Evolutionary conservation across 257 asterid species (phyloP), one percentile per base, ranked within the genome.

Genomic region (Solanum paucissectum): DNA sequence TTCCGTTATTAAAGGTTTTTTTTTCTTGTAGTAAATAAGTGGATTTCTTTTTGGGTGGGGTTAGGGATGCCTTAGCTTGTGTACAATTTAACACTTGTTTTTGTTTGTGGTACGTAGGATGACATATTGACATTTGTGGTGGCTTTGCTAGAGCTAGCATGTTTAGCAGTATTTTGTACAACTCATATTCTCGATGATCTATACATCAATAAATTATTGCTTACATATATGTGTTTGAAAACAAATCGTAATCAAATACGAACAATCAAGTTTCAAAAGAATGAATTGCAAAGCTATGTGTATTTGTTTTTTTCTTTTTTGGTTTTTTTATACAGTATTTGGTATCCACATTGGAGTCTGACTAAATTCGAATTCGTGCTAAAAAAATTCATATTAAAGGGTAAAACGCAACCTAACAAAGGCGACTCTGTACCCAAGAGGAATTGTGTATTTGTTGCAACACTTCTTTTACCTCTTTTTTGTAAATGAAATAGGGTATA

Each of bases 351-450:
- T 49, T 49, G 3, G 9, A 2, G 21, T 49, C 3, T 0, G 60
- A 49, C 8, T 14, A 49, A 2, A 5, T 0, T 14, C 9, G 2
- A 49, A 52, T 52, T 52, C 0, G 4, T 1, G 9, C 62, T 2
- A 0, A 2, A 0, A 52, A 5, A 0, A 2, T 52, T 52, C 23
- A 52, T 52, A 52, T 52, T 16, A 23, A 52, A 52, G 23, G 60
- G 0, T 52, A 52, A 52, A 52, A 52, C 0, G 9, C 1, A 16
- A 1, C 0, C 1, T 52, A 52, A 52, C 3, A 52, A 52, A 52
- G 9, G 1, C 7, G 62, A 52, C 9, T 52, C 1, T 0, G 62
- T 52, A 16, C 9, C 3, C 1, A 52, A 52, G 62, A 52, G 0
- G 1, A 52, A 52, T 52, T 52, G 62, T 52, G 62, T 16, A 52